These are phyloP conservation scores for Mycosphaerella sp. DNA, from an alignment of 2,329 filamentous ascomycete species.

Conservation along the genomic window DNA sequence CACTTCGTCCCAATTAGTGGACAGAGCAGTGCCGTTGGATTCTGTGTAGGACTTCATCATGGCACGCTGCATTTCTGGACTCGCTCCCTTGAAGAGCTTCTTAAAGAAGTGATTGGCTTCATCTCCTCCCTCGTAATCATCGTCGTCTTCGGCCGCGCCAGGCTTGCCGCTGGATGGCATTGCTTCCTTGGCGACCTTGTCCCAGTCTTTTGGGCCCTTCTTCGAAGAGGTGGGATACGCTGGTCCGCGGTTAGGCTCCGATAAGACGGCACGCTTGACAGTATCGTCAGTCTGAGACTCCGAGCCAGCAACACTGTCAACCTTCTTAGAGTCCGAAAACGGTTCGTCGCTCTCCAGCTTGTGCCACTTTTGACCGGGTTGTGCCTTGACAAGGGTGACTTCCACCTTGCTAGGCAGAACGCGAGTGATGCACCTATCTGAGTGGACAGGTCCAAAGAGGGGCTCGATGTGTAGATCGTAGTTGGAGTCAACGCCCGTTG, in stretches of 20 bases:
- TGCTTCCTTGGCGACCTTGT: constrained; percentile 57
- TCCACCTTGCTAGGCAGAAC: constrained; percentile 77
- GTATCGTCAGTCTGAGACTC: background rate
- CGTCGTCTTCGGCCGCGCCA: constrained; percentile 38
- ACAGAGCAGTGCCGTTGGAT: constrained; percentile 87
- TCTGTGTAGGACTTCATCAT: constrained; percentile 98
- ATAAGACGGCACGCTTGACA: constrained; percentile 21
- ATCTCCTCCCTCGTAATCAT: constrained; percentile 51
- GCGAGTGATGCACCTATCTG: constrained; percentile 53
- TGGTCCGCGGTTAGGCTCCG: constrained; percentile 39
- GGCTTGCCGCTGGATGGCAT: constrained; percentile 19
- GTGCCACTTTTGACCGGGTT: constrained; percentile 62
- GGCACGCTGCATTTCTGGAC: constrained; percentile 74
- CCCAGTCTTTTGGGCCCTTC: constrained; percentile 84
- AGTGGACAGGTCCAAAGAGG: constrained; percentile 61
- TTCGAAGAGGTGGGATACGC: constrained; percentile 83
- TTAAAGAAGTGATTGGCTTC: constrained; percentile 83
- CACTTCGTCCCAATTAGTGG: constrained; percentile 87
- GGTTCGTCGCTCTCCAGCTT: constrained; percentile 47
- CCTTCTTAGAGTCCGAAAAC: constrained; percentile 15
- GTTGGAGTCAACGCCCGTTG: constrained; percentile 44
- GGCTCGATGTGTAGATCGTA: constrained; percentile 60
- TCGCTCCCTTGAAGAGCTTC: constrained; percentile 70
- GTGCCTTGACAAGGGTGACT: constrained; percentile 63
- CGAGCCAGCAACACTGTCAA: constrained; percentile 7